Evolutionary conservation across 169 alveolate genomes (phyloP).

Genomic region (Eimeria tenella): DNA sequence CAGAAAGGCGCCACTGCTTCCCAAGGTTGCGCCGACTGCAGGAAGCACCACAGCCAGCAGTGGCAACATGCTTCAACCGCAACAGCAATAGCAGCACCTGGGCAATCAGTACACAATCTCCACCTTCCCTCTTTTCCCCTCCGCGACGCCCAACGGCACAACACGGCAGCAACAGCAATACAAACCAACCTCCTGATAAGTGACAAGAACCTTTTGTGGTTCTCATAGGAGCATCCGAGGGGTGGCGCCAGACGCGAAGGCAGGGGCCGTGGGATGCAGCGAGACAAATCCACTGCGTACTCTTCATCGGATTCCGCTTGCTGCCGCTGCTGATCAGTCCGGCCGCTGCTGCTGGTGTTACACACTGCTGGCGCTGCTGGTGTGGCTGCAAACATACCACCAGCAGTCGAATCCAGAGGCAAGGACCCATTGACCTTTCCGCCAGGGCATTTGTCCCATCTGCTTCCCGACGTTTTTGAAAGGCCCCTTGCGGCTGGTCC

Average conservation of each 20-base stretch:
- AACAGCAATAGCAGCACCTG: no score
- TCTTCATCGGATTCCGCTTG: conserved; percentile 13
- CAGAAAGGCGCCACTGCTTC: conserved; percentile 28
- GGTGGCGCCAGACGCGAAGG: not conserved
- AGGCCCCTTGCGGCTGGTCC: not conserved
- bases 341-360: not conserved
- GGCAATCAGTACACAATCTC: no score
- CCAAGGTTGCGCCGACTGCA: conserved; percentile 57
- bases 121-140: no score
- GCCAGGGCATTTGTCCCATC: conserved; percentile 7
- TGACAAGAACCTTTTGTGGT: conserved; percentile 1
- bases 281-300: not conserved
- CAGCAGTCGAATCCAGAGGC: not conserved
- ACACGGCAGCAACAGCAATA: not conserved
- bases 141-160: not conserved
- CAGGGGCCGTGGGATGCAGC: conserved; percentile 20
- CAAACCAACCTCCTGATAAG: conserved; percentile 16
- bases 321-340: not conserved
- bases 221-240: conserved; percentile 16
- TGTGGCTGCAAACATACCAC: not conserved
- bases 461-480: not conserved
- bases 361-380: not conserved
- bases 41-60: not conserved
- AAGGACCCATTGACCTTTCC: not conserved
- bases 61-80: not conserved